Base-by-base conservation (phyloP, 495 filamentous ascomycete genomes). In the Pyrenula massariospora region DNA sequence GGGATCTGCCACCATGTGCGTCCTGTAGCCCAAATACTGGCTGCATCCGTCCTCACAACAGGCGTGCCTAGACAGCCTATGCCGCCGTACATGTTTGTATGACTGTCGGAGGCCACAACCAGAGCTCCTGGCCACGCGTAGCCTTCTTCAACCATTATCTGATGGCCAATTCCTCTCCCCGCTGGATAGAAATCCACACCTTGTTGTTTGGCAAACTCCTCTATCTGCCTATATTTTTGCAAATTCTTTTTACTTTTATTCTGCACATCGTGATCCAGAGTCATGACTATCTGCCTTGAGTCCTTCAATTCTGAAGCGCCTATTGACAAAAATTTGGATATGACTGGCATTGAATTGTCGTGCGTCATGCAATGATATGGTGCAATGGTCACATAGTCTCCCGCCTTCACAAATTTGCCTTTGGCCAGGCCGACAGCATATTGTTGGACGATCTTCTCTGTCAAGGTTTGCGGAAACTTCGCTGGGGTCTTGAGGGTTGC, bases 251-350 rank as follows among this genome's bases (percentile, higher is more conserved):
- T 87, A 63, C 72, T 82, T 70, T 86, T 88, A 68, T 96, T 96
- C 63, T 94, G 88, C 0, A 96, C 89, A 61, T 97, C 91, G 64
- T 96, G 93, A 67, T 97, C 92, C 5, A 97, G 77, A 0, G 91
- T 88, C 81, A 95, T 87, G 54, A 96, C 86, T 8, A 94, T 76
- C 72, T 95, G 91, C 3, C 72, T 58, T n/a, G 77, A 77, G 67
- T 89, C 70, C 62, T 89, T 75, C 56, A 96, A 75, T 61, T 82
- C 77, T 21, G 84, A 75, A 1, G 89, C 90, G n/a, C 90, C 91
- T 52, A 95, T 92, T 0, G 81, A 84, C 82, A 89, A 86, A 74
- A 91, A 94, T 70, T 98, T 96, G 50, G 78, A 64, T 0, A 86
- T 85, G 0, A 94, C 85, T 1, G 91, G 88, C 85, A 84, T 94